phyloP scores from a whole-genome alignment of 1,284 basidiomycete genomes.

The Phellopilus nigrolimitatus region DNA sequence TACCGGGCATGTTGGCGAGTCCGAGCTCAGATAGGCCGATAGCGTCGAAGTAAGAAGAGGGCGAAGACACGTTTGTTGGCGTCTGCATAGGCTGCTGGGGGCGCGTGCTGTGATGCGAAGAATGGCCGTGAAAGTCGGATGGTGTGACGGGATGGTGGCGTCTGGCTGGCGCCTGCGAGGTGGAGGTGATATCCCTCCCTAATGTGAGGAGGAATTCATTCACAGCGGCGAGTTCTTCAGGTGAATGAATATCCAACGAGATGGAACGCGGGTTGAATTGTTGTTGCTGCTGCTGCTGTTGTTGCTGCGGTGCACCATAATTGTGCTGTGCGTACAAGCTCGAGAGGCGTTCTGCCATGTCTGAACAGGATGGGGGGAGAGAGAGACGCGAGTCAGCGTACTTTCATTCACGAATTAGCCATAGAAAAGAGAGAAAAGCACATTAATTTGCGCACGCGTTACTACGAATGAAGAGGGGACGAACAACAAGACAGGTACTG shows the following conservation, averaged over 20 bases:
- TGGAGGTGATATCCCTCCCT: constrained; percentile 63
- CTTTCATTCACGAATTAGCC: constrained; percentile 18
- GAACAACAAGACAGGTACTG: constrained; percentile 36
- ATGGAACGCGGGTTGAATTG: constrained; percentile 68
- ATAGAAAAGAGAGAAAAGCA: constrained; percentile 22
- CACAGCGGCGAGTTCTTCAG: constrained; percentile 76
- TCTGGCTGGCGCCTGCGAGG: constrained; percentile 24
- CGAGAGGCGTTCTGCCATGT: constrained; percentile 73
- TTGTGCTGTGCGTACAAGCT: constrained; percentile 44
- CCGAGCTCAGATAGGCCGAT: constrained; percentile 61
- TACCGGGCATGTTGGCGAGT: constrained; percentile 65
- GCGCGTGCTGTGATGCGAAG: background rate
- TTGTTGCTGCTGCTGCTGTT: no score
- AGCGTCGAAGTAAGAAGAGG: constrained; percentile 57
- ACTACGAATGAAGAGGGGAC: constrained; percentile 25
- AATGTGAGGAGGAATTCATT: constrained; percentile 77
- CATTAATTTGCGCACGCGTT: no score
- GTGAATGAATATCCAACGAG: constrained; percentile 69
- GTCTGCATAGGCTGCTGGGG: constrained; percentile 19
- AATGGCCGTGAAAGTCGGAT: no score
- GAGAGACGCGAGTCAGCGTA: background rate
- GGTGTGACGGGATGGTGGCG: constrained; percentile 17
- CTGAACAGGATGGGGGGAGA: constrained; percentile 33
- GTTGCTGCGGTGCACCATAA: no score
- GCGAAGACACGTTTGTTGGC: constrained; percentile 29